Evolutionary conservation across 139 green algal species (phyloP), one percentile per base, ranked within the genome.

Genomic region (Tetradesmus obliquus): DNA sequence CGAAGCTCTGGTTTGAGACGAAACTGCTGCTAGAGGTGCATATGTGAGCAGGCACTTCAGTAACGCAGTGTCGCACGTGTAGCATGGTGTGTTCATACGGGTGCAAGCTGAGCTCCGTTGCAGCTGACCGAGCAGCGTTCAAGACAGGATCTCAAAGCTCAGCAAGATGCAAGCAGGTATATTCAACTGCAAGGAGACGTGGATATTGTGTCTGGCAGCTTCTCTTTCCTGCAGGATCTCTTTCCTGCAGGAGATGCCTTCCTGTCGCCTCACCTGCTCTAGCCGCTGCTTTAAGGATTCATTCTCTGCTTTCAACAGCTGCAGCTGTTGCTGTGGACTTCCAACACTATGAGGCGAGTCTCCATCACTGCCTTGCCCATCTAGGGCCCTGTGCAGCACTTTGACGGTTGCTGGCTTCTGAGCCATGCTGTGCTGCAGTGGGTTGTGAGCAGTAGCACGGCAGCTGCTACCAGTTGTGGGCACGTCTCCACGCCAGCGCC

Each of bases 261-360:
- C 32, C 32, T 45, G 72, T 10, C 72, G 5, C 10, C 80, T 22
- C 80, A 90, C 86, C 86, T 90, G 86, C 19, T 90, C 71, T 19
- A 90, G 13, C 53, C 86, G 74, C 54, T 90, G 86, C 86, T 83
- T 83, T 51, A 90, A 1, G 1, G 86, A 90, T 17, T 69, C 86
- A 55, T 74, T 83, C 17, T 83, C 86, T 9, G 86, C 71, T 55
- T 71, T 69, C 19, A 90, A 53, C 71, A n/a, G 3, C 51, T 71
- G 53, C 4, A 84, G 45, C 2, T 89, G 84, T 24, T 87, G 82
- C 55, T 87, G 19, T 2, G 45, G 51, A 20, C 45, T 82, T 5
- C 20, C 24, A 17, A 5, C 22, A 45, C 66, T 82, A 9, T 62
- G 71, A 4, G 17, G 51, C 12, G 45, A 69, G 13, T 85, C 51